Evolutionary conservation across 192 early-diverging fungal species (phyloP).

Genomic region (Glomus cerebriforme): DNA sequence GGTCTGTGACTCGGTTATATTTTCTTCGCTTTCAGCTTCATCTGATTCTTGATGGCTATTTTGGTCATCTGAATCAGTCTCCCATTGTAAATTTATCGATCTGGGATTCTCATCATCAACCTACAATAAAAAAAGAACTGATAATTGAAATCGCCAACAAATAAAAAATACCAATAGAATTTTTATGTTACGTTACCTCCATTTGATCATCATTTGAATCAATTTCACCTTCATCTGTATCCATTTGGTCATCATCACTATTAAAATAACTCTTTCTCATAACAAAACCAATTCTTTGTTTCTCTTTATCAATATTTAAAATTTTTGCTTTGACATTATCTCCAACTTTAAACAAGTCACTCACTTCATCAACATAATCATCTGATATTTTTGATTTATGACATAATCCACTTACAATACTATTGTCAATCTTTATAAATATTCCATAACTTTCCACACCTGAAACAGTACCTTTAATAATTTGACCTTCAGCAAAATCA

Average conservation of each 20-base stretch:
- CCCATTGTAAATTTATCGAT: constrained; percentile 30
- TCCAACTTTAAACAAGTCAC: constrained; percentile 77
- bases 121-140: background rate
- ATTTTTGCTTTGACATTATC: constrained; percentile 83
- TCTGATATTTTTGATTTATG: constrained; percentile 86
- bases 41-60: too few relatives aligned
- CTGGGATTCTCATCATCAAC: constrained; percentile 37
- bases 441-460: constrained; percentile 76
- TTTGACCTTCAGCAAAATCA: constrained; percentile 70
- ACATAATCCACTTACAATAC: constrained; percentile 78
- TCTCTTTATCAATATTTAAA: constrained; percentile 70
- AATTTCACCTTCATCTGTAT: constrained; percentile 32
- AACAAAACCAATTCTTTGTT: constrained; percentile 71
- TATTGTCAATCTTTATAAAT: constrained; percentile 80
- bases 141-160: background rate
- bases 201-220: constrained; percentile 41
- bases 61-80: constrained; percentile 38
- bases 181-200: constrained; percentile 10
- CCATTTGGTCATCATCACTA: constrained; percentile 39
- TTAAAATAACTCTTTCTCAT: constrained; percentile 87
- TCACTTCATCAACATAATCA: constrained; percentile 67
- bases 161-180: background rate
- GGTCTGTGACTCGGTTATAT: constrained; percentile 35
- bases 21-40: constrained; percentile 35
- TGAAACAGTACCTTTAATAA: constrained; percentile 77